Evolutionary conservation across 768 basidiomycete species (phyloP).

Genomic region (Pholiota molesta): DNA sequence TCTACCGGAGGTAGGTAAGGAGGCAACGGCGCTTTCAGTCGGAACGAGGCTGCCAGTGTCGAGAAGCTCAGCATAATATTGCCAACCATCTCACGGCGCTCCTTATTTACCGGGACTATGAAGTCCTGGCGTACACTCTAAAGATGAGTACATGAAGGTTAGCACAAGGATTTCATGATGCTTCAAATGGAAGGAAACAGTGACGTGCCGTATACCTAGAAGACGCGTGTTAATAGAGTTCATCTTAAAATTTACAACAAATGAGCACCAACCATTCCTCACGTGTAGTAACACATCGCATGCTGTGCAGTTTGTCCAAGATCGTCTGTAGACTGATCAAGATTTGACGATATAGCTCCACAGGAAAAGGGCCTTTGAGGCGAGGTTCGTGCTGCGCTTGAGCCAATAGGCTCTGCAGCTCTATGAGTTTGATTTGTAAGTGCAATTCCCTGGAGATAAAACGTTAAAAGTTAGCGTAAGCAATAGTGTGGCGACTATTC

Average conservation of each 20-base stretch:
- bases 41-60: slow-evolving; percentile 75
- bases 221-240: slow-evolving; percentile 7
- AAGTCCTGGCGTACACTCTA: slow-evolving; percentile 86
- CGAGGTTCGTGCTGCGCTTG: slow-evolving; percentile 94
- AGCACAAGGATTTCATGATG: background rate
- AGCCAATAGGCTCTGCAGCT: slow-evolving; percentile 80
- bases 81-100: slow-evolving; percentile 93
- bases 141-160: background rate
- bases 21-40: slow-evolving; percentile 89
- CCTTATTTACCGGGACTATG: slow-evolving; percentile 86
- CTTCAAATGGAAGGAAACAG: background rate
- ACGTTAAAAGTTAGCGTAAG: background rate
- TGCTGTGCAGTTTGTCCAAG: slow-evolving; percentile 88
- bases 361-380: slow-evolving; percentile 94
- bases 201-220: slow-evolving; percentile 71
- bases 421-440: slow-evolving; percentile 87
- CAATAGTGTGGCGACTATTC: background rate
- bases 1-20: slow-evolving; percentile 96
- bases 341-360: slow-evolving; percentile 80
- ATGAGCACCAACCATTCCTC: slow-evolving; percentile 78
- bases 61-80: slow-evolving; percentile 93
- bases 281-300: slow-evolving; percentile 95
- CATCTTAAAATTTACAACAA: slow-evolving; percentile 5
- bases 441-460: slow-evolving; percentile 79
- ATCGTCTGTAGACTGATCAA: slow-evolving; percentile 84